Evolutionary conservation across 2,329 filamentous ascomycete genomes (phyloP).

Genomic region (Aspergillus fijiensis): DNA sequence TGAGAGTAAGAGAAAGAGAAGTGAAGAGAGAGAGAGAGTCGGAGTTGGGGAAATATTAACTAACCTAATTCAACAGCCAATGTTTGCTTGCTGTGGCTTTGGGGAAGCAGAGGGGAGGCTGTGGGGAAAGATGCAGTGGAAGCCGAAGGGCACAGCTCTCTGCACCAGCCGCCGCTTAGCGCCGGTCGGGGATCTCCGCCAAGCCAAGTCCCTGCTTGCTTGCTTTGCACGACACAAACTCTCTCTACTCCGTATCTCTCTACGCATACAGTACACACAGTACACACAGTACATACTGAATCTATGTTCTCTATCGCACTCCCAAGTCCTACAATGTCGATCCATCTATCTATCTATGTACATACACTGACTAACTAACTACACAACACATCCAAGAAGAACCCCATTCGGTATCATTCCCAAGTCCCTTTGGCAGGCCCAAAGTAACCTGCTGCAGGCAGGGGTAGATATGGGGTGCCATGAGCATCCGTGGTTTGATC

Average conservation of each 20-base stretch:
- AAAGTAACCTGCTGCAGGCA: slow-evolving; percentile 32
- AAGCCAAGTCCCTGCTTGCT: too few relatives aligned
- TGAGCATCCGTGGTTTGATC: slow-evolving; percentile 42
- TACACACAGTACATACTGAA: too few relatives aligned
- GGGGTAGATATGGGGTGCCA: slow-evolving; percentile 36
- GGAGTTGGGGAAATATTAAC: background rate
- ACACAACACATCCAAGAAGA: background rate
- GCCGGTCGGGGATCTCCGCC: background rate
- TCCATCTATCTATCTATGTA: background rate
- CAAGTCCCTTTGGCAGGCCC: slow-evolving; percentile 30
- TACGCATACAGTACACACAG: too few relatives aligned
- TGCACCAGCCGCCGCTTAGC: background rate
- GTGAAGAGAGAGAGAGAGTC: too few relatives aligned
- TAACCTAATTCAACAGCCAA: background rate
- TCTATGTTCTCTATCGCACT: background rate
- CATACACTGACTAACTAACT: too few relatives aligned
- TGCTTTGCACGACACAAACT: too few relatives aligned
- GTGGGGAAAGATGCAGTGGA: background rate
- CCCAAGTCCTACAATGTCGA: background rate
- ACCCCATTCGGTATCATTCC: slow-evolving; percentile 17
- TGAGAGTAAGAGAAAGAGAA: too few relatives aligned
- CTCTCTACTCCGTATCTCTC: too few relatives aligned
- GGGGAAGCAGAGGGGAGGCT: background rate
- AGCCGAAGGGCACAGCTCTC: too few relatives aligned
- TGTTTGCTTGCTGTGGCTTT: background rate